Evolutionary conservation across 2,329 filamentous ascomycete species (phyloP).

Genomic region (Didymella lethalis): DNA sequence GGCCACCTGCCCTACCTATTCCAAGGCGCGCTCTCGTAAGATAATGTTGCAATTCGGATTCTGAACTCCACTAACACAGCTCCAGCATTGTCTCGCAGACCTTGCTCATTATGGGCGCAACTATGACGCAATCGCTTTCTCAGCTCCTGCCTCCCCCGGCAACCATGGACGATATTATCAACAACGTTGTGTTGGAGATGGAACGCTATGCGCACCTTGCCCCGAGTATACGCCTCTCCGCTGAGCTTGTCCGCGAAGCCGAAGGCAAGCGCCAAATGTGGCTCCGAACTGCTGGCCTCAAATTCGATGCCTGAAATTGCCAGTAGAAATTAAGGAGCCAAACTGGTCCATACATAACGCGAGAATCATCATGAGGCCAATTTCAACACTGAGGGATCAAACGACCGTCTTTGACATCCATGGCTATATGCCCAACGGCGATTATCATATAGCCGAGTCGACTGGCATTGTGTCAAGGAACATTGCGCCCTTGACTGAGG

Average conservation of each 20-base stretch:
- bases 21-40: constrained; percentile 74
- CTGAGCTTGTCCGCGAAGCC: constrained; percentile 82
- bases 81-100: constrained; percentile 80
- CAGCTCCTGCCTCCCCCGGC: constrained; percentile 66
- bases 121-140: constrained; percentile 77
- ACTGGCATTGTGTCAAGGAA: background rate
- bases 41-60: constrained; percentile 2
- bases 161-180: constrained; percentile 77
- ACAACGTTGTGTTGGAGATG: constrained; percentile 77
- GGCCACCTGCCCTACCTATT: constrained; percentile 87
- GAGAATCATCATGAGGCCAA: background rate
- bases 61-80: constrained; percentile 19
- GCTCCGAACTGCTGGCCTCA: constrained; percentile 52
- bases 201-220: constrained; percentile 77
- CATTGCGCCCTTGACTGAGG: background rate
- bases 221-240: constrained; percentile 77
- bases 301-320: constrained; percentile 45
- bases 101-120: constrained; percentile 82
- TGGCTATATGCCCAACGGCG: background rate
- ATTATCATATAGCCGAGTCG: constrained; percentile 3
- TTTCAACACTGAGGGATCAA: background rate
- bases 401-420: background rate
- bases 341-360: background rate
- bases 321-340: background rate
- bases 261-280: constrained; percentile 72